Evolutionary conservation across 1,284 basidiomycete species (phyloP), one percentile per base, ranked within the genome.

Genomic region (Moesziomyces sp.): DNA sequence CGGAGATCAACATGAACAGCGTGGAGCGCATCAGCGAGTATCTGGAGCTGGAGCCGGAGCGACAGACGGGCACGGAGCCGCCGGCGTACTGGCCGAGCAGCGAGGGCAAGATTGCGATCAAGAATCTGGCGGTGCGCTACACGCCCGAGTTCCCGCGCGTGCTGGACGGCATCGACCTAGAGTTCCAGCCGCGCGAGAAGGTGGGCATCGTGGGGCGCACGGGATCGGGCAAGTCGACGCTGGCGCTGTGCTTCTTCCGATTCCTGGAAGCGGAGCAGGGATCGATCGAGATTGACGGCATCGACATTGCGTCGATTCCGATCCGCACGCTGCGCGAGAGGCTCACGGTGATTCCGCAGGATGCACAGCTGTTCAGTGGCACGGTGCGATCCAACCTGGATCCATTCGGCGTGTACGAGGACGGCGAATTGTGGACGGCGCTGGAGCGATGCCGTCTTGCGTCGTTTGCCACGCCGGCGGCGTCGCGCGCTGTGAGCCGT

Each of bases 171-270:
- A 79, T 84, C 43, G 66, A 75, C 18, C 80, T 84, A 44, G 74
- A 77, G 26, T 77, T 84, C 40, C 57, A 69, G 57, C 73, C 83
- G 8, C 77, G 83, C 9, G 78, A 84, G 52, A 84, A 83, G 61
- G 74, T 84, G 62, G 83, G 83, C 28, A 82, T 83, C 45, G 79
- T 83, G 5, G 82, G 83, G 16, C 87, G 93, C 49, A 97, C 94
- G 0, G 95, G 96, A 18, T 86, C 86, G 24, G 93, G 93, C 48
- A 94, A 95, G 86, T 92, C 90, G 59, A 97, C 94, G 1, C 88
- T 97, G 18, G 94, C 94, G 0, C 86, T 97, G 26, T 92, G 92
- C 21, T 94, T 97, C 87, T 97, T 98, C 90, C 90, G 97, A 53
- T 97, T 97, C 78, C 91, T 91, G 8, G 94, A 98, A 78, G 93